Conservation (phyloP, 1,284 basidiomycete genomes). For the Cronartium quercuum region DNA sequence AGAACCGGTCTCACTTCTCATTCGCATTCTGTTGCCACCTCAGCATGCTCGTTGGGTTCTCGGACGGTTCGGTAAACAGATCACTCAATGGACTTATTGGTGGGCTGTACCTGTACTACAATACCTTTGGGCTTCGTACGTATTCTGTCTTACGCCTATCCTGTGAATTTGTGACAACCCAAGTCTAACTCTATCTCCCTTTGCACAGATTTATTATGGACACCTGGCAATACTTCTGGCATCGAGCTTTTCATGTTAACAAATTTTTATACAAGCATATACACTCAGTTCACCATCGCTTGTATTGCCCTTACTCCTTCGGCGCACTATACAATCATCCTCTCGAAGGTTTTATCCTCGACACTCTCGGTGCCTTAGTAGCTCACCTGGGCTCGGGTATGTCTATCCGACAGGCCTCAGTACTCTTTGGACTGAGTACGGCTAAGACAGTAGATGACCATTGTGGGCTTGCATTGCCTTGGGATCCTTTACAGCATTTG, state of each 20-base stretch:
- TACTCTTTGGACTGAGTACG: conserved; percentile 77
- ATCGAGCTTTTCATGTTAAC: conserved; percentile 85
- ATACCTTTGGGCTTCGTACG: conserved; percentile 76
- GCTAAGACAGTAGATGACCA: conserved; percentile 97
- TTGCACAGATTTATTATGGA: conserved; percentile 77
- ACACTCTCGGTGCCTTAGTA: conserved; percentile 71
- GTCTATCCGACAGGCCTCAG: conserved; percentile 66
- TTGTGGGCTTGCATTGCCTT: conserved; percentile 83
- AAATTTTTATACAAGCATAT: conserved; percentile 84
- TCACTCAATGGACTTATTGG: conserved; percentile 79
- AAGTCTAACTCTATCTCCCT: conserved; percentile 16
- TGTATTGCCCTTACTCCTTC: conserved; percentile 95
- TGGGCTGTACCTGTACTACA: conserved; percentile 78
- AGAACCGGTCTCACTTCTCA: background rate
- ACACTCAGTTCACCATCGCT: conserved; percentile 90
- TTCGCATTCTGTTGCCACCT: conserved; percentile 27
- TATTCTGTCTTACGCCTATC: conserved; percentile 42
- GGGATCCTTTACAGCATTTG: conserved; percentile 58
- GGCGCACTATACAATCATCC: conserved; percentile 98
- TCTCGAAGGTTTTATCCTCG: conserved; percentile 84
- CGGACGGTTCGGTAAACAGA: conserved; percentile 54
- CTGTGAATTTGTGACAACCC: background rate
- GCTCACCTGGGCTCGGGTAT: conserved; percentile 68
- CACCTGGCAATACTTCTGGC: conserved; percentile 96
- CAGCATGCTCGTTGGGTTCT: conserved; percentile 49